A percentile compares a stretch with the other conserved stretches of the same genome.
Conservation (phyloP, 352 stramenopile species). For the Lagenidium sp. region DNA sequence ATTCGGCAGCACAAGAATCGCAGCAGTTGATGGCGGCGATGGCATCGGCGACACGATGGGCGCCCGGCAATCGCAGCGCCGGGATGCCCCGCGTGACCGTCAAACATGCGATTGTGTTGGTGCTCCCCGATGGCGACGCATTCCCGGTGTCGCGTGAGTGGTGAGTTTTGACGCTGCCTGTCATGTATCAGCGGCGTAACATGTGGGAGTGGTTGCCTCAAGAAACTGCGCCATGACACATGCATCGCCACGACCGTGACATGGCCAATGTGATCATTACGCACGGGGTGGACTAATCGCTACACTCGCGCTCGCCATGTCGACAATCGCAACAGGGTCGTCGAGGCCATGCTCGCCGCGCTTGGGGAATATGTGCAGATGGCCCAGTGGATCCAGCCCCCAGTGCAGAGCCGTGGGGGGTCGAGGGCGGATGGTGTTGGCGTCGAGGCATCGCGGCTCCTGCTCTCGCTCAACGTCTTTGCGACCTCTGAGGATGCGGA, state of each 20-base stretch:
- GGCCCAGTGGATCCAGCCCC: slow-evolving; percentile 10
- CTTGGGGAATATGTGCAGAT: slow-evolving; percentile 9
- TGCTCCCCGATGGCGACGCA: slow-evolving; percentile 6
- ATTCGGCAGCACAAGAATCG: too few species aligned
- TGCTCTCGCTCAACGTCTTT: slow-evolving; percentile 13
- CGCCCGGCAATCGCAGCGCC: too few species aligned
- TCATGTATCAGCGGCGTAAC: too few species aligned
- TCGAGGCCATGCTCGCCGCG: slow-evolving; percentile 6
- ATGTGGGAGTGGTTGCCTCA: too few species aligned
- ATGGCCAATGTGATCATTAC: too few species aligned
- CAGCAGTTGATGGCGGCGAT: too few species aligned
- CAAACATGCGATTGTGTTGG: slow-evolving; percentile 17
- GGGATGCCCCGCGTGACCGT: slow-evolving; percentile 5
- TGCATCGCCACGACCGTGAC: too few species aligned
- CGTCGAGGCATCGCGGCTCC: not conserved
- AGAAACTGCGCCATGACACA: too few species aligned
- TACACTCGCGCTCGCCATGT: not conserved
- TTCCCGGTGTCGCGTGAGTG: too few species aligned
- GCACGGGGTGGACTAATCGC: too few species aligned
- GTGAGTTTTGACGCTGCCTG: too few species aligned
- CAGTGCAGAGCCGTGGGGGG: not conserved
- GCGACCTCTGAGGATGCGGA: not conserved
- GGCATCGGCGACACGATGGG: too few species aligned
- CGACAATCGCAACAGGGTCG: slow-evolving; percentile 7
- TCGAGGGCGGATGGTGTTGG: not conserved